Evolutionary conservation across 2,329 filamentous ascomycete genomes (phyloP).

Genomic region (Ampelomyces quisqualis): DNA sequence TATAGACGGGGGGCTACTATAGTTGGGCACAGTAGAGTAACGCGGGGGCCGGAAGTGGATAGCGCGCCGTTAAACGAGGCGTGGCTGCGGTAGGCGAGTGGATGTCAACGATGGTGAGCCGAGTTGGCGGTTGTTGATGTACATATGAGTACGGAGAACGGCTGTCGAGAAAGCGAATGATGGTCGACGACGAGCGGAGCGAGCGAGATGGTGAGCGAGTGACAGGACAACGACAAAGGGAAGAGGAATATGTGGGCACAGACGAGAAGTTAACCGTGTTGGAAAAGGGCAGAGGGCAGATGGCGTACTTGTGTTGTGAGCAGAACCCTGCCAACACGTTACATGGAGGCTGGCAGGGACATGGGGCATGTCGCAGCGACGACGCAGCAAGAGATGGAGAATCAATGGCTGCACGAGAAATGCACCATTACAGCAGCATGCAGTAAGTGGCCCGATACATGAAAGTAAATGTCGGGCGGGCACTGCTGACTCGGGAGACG

Average conservation of each 20-base stretch:
- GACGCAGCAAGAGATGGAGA: constrained; percentile 24
- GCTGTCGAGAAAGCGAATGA: constrained; percentile 30
- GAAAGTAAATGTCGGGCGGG: constrained; percentile 10
- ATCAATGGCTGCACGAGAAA: constrained; percentile 30
- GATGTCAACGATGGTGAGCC: constrained; percentile 18
- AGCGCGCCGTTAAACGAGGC: constrained; percentile 24
- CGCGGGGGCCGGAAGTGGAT: constrained; percentile 27
- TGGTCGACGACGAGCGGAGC: constrained; percentile 18
- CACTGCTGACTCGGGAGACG: constrained; percentile 11
- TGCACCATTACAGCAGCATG: constrained; percentile 27
- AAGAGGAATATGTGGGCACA: constrained; percentile 32
- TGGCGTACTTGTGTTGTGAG: constrained; percentile 33
- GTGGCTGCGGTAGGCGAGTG: constrained; percentile 35
- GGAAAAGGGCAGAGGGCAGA: constrained; percentile 33
- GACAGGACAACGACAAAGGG: constrained; percentile 22
- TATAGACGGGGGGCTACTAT: constrained; percentile 23
- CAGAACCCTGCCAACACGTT: no score
- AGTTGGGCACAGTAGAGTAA: constrained; percentile 19
- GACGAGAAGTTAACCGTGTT: constrained; percentile 37
- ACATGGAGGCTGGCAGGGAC: constrained; percentile 30
- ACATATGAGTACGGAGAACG: constrained; percentile 13
- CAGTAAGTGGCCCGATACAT: constrained; percentile 22
- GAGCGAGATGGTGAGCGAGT: constrained; percentile 28
- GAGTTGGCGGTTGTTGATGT: constrained; percentile 16
- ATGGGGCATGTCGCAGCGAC: constrained; percentile 36